These are phyloP conservation scores for Marasmius fiardii DNA, from an alignment of 1,284 basidiomycete species.

Conservation along the genomic window DNA sequence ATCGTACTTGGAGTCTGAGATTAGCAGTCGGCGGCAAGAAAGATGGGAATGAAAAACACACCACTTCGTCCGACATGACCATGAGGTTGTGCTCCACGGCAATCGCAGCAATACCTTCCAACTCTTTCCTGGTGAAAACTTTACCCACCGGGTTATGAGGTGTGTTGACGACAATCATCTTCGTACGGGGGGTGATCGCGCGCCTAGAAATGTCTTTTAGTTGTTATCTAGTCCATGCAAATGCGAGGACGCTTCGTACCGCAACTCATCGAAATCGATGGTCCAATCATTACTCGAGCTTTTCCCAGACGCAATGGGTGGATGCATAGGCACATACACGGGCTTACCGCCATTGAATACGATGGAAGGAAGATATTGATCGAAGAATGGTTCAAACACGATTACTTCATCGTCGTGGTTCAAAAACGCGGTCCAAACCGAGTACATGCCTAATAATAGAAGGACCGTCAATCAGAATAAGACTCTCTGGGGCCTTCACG, in stretches of 20 bases:
- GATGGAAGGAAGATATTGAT: constrained; percentile 92
- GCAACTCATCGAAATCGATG: constrained; percentile 83
- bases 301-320: constrained; percentile 54
- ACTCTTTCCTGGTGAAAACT: constrained; percentile 84
- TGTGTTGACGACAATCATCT: constrained; percentile 93
- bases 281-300: constrained; percentile 82
- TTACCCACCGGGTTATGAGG: constrained; percentile 97
- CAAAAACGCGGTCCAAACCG: constrained; percentile 85
- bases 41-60: constrained; percentile 34
- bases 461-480: not conserved
- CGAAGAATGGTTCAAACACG: constrained; percentile 98
- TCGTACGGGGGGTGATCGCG: constrained; percentile 83
- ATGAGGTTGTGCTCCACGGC: constrained; percentile 93
- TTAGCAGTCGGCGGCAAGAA: not conserved
- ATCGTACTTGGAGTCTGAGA: constrained; percentile 67
- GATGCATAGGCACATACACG: constrained; percentile 93
- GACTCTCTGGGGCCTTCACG: not conserved
- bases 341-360: constrained; percentile 93
- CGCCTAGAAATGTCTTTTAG: constrained; percentile 36
- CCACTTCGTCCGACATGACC: constrained; percentile 96
- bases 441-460: constrained; percentile 71
- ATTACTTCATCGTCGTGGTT: constrained; percentile 95
- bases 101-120: constrained; percentile 80
- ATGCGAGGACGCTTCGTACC: constrained; percentile 39
- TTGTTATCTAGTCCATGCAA: no score